phyloP scores from a whole-genome alignment of 2,329 filamentous ascomycete genomes.

The Penicillium sp. region DNA sequence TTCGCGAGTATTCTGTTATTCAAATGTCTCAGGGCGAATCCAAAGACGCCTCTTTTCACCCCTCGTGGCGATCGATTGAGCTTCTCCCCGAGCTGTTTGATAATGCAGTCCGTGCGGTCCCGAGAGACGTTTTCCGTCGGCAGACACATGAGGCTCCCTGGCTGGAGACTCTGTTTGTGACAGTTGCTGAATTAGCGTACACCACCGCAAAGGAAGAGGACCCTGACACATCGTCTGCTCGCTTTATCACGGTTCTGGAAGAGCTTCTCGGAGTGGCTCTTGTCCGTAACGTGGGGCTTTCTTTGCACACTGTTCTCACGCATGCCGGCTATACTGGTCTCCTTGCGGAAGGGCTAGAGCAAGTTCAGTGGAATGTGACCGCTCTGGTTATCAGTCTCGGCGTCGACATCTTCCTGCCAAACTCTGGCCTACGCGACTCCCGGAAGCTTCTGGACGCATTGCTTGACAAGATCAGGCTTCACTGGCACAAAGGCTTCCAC shows the following conservation, averaged over 20 bases:
- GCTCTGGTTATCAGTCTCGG: conserved; percentile 41
- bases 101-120: conserved; percentile 44
- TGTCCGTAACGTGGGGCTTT: conserved; percentile 36
- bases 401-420: conserved; percentile 42
- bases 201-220: conserved; percentile 31
- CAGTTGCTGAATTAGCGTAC: conserved; percentile 38
- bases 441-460: conserved; percentile 34
- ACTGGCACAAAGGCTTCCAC: conserved; percentile 26
- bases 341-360: conserved; percentile 28
- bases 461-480: conserved; percentile 31
- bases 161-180: conserved; percentile 47
- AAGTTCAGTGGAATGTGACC: conserved; percentile 40
- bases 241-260: conserved; percentile 34
- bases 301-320: conserved; percentile 38
- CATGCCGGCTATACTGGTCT: conserved; percentile 41
- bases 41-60: conserved; percentile 10
- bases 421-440: conserved; percentile 39
- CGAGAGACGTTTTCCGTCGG: conserved; percentile 40
- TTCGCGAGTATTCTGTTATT: conserved; percentile 24
- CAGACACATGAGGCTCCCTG: conserved; percentile 46
- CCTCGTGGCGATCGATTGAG: conserved; percentile 29
- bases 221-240: conserved; percentile 21
- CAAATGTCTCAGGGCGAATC: conserved; percentile 6
- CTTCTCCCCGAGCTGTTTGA: conserved; percentile 43
- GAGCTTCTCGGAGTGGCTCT: conserved; percentile 38